Evolutionary conservation across 306 rosid species (phyloP).

Genomic region (Begonia peltatifolia): DNA sequence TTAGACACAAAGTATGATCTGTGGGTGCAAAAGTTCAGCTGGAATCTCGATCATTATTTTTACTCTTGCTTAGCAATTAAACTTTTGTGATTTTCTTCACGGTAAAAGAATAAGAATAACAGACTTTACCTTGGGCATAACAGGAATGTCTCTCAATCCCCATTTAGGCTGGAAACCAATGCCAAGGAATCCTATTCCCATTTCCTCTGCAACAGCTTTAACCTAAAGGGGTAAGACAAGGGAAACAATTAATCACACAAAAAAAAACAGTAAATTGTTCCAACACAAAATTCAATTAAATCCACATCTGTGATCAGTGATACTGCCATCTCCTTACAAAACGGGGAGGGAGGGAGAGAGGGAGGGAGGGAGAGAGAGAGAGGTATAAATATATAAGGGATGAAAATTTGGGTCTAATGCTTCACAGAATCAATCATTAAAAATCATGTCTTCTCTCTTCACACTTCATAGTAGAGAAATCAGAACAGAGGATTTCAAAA

Average conservation of each 20-base stretch:
- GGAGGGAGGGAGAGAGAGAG: too few species aligned
- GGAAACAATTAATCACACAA: not conserved
- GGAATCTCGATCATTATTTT: not conserved
- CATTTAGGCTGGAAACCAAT: conserved; percentile 98
- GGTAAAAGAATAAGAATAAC: not conserved
- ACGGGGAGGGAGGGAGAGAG: too few species aligned
- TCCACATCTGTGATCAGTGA: not conserved
- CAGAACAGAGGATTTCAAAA: too few species aligned
- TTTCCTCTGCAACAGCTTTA: conserved; percentile 95
- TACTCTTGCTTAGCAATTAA: not conserved
- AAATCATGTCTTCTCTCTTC: too few species aligned
- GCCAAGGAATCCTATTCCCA: conserved; percentile 97
- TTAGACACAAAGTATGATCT: too few species aligned
- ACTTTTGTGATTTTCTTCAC: not conserved
- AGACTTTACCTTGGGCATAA: conserved; percentile 87
- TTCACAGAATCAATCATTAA: too few species aligned
- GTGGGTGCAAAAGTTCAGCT: too few species aligned
- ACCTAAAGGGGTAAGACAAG: conserved; percentile 37
- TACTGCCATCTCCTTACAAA: too few species aligned
- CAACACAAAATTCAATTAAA: not conserved
- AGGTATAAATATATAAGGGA: too few species aligned
- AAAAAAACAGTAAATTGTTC: not conserved
- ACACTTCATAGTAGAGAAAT: too few species aligned
- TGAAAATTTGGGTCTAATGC: too few species aligned
- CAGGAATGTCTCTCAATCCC: conserved; percentile 73